Conservation (phyloP, 2,329 filamentous ascomycete species). For the Fusarium pininemorale region DNA sequence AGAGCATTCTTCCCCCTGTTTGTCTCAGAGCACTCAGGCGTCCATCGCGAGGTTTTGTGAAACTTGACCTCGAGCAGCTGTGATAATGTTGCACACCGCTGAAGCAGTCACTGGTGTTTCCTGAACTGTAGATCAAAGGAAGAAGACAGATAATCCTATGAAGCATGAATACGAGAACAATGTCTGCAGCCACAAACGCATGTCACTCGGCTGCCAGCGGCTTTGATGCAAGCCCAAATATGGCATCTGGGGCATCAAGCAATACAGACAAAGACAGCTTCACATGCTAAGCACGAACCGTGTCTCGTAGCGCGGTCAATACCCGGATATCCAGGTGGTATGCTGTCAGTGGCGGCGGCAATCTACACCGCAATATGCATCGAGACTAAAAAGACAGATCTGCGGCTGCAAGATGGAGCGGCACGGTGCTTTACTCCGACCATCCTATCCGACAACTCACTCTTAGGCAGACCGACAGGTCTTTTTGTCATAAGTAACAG, state of each 20-base stretch:
- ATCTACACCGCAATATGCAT: neutral
- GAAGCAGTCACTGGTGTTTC: neutral
- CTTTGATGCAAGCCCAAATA: rapidly evolving
- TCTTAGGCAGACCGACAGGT: neutral
- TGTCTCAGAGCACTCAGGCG: neutral
- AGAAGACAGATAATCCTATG: rapidly evolving
- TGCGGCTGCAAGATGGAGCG: neutral
- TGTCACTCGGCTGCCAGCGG: neutral
- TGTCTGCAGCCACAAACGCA: neutral
- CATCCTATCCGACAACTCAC: rapidly evolving
- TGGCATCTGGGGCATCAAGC: too few relatives aligned
- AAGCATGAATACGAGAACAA: too few relatives aligned
- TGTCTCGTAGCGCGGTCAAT: neutral
- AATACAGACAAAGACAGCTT: neutral
- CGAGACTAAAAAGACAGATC: neutral
- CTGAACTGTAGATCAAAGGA: rapidly evolving
- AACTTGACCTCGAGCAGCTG: neutral
- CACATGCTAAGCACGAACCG: rapidly evolving
- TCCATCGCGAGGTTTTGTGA: neutral
- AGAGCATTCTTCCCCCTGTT: too few relatives aligned
- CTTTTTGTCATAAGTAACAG: neutral
- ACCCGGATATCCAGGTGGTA: neutral
- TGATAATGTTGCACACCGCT: neutral
- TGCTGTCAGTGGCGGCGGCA: neutral
- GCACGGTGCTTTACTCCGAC: neutral